Percentiles rank a stretch among this genome's conserved stretches.
Evolutionary conservation across 345 rosid genomes (phyloP).

Genomic region (Tarenaya hassleriana): DNA sequence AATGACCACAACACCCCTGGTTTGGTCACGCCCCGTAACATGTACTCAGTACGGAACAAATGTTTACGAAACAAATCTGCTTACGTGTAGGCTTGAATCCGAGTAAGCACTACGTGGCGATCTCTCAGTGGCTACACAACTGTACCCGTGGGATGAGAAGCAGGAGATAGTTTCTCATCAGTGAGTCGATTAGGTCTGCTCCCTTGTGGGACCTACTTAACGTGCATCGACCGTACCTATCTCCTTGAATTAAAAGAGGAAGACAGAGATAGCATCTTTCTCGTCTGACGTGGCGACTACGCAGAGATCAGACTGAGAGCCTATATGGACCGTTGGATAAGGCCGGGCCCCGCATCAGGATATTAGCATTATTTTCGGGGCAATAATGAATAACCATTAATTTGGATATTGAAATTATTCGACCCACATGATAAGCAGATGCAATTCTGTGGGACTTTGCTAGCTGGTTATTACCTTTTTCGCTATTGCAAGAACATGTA

Average conservation of each 20-base stretch:
- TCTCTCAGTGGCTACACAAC: background rate
- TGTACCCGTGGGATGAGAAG: slow-evolving; percentile 4
- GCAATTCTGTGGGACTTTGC: no score
- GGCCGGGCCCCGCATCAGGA: no score
- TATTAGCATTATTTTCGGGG: no score
- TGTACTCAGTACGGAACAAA: slow-evolving; percentile 15
- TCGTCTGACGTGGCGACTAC: no score
- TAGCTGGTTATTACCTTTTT: no score
- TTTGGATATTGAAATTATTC: no score
- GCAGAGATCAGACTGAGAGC: no score
- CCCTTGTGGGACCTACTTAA: slow-evolving; percentile 25
- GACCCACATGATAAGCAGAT: no score
- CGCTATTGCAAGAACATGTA: no score
- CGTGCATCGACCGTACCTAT: slow-evolving; percentile 49
- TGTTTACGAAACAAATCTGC: background rate
- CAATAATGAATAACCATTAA: no score
- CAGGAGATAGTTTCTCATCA: slow-evolving; percentile 13
- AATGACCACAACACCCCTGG: slow-evolving; percentile 14
- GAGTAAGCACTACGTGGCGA: background rate
- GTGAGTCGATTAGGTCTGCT: slow-evolving; percentile 27
- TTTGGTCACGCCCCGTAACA: background rate
- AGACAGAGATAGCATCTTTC: slow-evolving; percentile 15
- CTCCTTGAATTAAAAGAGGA: slow-evolving; percentile 22
- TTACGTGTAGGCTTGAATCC: background rate
- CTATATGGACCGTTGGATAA: no score